A percentile compares a stretch with the other conserved stretches of the same genome.
Evolutionary conservation across 345 rosid genomes (phyloP).

Genomic region (Acer yangbiense): DNA sequence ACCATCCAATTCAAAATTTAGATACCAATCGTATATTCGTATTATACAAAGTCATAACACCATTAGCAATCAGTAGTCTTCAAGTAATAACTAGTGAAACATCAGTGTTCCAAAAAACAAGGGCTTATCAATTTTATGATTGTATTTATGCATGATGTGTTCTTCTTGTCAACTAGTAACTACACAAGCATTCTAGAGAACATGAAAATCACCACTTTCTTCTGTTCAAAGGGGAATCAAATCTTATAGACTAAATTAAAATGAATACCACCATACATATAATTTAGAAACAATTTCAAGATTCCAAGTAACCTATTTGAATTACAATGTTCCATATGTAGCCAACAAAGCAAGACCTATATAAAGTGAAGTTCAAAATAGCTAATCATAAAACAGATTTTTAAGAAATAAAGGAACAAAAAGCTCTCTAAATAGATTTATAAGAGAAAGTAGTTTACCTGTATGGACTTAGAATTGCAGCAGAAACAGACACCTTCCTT

Average conservation of each 20-base stretch:
- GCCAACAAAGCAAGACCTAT: background rate
- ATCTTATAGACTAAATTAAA: background rate
- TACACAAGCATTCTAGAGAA: background rate
- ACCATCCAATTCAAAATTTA: background rate
- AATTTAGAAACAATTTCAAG: background rate
- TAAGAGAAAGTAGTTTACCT: constrained; percentile 37
- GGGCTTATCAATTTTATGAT: background rate
- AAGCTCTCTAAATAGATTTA: background rate
- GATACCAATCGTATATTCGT: too few species aligned
- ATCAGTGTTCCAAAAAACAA: background rate
- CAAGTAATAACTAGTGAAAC: background rate
- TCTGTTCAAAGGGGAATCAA: background rate
- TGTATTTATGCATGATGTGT: background rate
- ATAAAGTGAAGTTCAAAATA: background rate
- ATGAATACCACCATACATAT: background rate
- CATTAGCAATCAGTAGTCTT: background rate
- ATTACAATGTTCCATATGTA: background rate
- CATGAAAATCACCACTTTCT: background rate
- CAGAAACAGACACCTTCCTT: constrained; percentile 60
- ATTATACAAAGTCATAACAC: background rate
- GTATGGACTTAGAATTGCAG: constrained; percentile 77
- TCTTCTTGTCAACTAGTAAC: background rate
- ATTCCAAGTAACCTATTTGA: background rate
- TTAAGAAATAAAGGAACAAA: background rate
- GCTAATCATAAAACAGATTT: background rate